These are phyloP conservation scores for Lentinula detonsa DNA, from an alignment of 768 basidiomycete genomes.

Conservation along the genomic window DNA sequence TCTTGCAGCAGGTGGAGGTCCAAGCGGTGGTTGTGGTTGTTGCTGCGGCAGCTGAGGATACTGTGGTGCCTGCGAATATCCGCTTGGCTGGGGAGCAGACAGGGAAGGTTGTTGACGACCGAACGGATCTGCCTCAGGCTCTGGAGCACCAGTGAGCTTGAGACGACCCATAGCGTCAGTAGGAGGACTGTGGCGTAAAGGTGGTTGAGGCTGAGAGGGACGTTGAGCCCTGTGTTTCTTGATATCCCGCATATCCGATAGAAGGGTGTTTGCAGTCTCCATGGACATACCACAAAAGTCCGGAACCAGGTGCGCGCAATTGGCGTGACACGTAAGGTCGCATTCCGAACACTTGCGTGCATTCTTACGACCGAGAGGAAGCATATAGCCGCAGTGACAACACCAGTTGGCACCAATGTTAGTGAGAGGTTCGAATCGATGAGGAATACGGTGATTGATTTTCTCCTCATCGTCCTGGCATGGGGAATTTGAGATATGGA, in stretches of 20 bases:
- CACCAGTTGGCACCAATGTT: conserved; percentile 99
- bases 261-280: conserved; percentile 94
- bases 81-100: conserved; percentile 24
- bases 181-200: conserved; percentile 24
- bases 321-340: conserved; percentile 93
- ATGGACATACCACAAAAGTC: conserved; percentile 99
- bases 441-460: conserved; percentile 98
- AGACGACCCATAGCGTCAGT: conserved; percentile 37
- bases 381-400: conserved; percentile 98
- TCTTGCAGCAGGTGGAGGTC: conserved; percentile 23
- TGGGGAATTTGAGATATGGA: neutral
- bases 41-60: conserved; percentile 23
- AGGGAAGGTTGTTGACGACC: conserved; percentile 27
- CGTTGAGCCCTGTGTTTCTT: conserved; percentile 54
- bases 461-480: conserved; percentile 93
- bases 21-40: conserved; percentile 16
- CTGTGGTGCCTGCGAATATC: conserved; percentile 37
- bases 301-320: conserved; percentile 96
- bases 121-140: conserved; percentile 28
- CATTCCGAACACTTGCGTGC: conserved; percentile 95
- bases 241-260: conserved; percentile 88
- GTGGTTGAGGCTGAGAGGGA: conserved; percentile 26
- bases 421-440: conserved; percentile 94
- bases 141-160: conserved; percentile 34
- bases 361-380: conserved; percentile 95